Evolutionary conservation across 2,329 filamentous ascomycete genomes (phyloP), one percentile per base, ranked within the genome.

Genomic region (Gaeumannomyces sp.): DNA sequence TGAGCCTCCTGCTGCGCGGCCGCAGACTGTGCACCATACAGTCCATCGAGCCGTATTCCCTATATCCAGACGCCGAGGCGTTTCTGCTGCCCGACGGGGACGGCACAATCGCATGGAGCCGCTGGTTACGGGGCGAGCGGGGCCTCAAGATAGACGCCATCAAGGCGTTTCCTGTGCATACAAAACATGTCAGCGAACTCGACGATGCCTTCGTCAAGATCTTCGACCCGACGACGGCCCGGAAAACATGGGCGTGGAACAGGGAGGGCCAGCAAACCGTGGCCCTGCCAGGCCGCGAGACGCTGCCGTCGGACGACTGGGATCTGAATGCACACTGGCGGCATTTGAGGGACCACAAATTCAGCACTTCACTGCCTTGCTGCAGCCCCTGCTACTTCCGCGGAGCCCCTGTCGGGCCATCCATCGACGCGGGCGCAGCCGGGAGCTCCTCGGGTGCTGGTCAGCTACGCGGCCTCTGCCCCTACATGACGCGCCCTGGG

Each of bases 321-420:
- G 29, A 64, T 31, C 31, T 38, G 14, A 3, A 7, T n/a, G 62
- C 53, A 1, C 62, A 59, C 25, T 8, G 14, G 38, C 3, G 33
- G 53, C 5, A 33, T 16, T 59, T 27, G 29, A 19, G 11, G n/a
- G 33, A 53, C 14, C 7, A 64, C 31, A 11, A 53, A 4, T 53
- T 16, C 45, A n/a, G 45, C n/a, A n/a, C 45, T 16, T 53, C 45
- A 16, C n/a, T 53, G 16, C 22, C 19, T 25, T 27, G n/a, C 29
- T 22, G 59, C 25, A 27, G 27, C 50, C 31, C 10, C 14, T 64
- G 57, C n/a, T 60, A 27, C 35, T 64, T 64, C 8, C 53, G 53
- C 29, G 38, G 11, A 1, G 58, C 38, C 1, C 3, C 27, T 13
- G 11, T 35, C 10, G 11, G 10, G 13, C 1, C 13, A 13, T 35